Percentiles rank a stretch among this genome's conserved stretches.
Conservation (phyloP, 2,329 filamentous ascomycete genomes). For the Stagonosporopsis chrysanthemi region DNA sequence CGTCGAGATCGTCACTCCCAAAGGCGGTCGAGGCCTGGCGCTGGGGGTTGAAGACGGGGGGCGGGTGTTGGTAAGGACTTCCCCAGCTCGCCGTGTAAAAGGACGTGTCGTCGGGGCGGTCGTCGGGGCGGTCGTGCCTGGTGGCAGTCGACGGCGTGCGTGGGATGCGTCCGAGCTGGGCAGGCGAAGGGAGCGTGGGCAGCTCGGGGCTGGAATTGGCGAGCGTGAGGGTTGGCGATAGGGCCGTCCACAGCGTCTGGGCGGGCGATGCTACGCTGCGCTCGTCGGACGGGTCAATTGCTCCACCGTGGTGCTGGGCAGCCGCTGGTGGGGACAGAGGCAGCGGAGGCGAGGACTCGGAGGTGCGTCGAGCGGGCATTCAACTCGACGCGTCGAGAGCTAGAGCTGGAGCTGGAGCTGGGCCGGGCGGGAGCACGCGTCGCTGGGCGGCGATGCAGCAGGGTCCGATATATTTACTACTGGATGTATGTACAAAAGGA, state of each 20-base stretch:
- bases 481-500: constrained; percentile 43
- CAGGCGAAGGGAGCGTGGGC: constrained; percentile 46
- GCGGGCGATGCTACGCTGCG: constrained; percentile 42
- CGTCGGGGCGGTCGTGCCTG: constrained; percentile 7
- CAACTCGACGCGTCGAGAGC: constrained; percentile 47
- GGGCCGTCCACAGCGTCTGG: constrained; percentile 49
- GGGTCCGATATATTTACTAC: constrained; percentile 33
- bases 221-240: constrained; percentile 51
- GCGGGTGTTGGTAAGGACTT: constrained; percentile 80
- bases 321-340: constrained; percentile 47
- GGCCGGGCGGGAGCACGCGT: constrained; percentile 21
- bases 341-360: constrained; percentile 40
- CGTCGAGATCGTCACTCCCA: constrained; percentile 51
- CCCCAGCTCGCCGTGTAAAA: constrained; percentile 87
- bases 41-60: constrained; percentile 52
- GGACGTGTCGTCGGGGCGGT: constrained; percentile 57
- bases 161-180: constrained; percentile 41
- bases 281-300: constrained; percentile 35
- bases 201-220: constrained; percentile 53
- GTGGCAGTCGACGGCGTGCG: constrained; percentile 47
- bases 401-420: too few species aligned
- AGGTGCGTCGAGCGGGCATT: constrained; percentile 51
- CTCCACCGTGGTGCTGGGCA: constrained; percentile 36
- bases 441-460: constrained; percentile 34
- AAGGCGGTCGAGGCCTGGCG: constrained; percentile 39